phyloP scores from a whole-genome alignment of 1,284 basidiomycete species.

The Apiotrichum siamense region DNA sequence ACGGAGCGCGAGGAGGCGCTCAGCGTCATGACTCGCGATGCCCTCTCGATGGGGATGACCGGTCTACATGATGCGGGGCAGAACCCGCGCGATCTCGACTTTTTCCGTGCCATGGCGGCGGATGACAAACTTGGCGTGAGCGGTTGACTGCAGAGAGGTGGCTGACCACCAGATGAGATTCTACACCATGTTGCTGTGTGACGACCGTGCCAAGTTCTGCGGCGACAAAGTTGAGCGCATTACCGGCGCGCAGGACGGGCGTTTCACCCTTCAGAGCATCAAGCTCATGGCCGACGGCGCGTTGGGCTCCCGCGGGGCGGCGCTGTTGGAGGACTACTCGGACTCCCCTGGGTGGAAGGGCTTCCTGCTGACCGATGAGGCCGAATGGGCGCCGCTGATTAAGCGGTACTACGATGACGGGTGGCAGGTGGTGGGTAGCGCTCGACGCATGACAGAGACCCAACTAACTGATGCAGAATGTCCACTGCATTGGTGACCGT shows the following conservation, averaged over 20 bases:
- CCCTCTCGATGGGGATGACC: constrained; percentile 67
- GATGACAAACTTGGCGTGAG: constrained; percentile 60
- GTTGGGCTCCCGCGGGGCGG: constrained; percentile 84
- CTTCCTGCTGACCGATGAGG: constrained; percentile 58
- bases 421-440: constrained; percentile 9
- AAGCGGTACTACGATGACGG: constrained; percentile 56
- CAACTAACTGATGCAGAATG: constrained; percentile 48
- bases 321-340: constrained; percentile 74
- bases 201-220: constrained; percentile 59
- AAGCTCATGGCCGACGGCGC: constrained; percentile 78
- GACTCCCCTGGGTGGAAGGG: constrained; percentile 68
- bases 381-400: constrained; percentile 56
- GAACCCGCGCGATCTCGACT: constrained; percentile 54
- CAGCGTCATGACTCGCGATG: constrained; percentile 60
- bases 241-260: constrained; percentile 44
- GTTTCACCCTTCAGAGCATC: constrained; percentile 66
- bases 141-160: not conserved
- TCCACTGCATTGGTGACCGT: constrained; percentile 86
- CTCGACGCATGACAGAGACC: constrained; percentile 42
- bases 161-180: constrained; percentile 56
- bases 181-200: constrained; percentile 61
- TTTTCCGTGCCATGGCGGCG: constrained; percentile 65
- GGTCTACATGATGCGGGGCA: constrained; percentile 75
- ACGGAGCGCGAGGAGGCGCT: constrained; percentile 58
- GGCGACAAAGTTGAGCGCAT: constrained; percentile 59